Percentiles rank a stretch among this genome's conserved stretches.
phyloP scores from a whole-genome alignment of 495 filamentous ascomycete species.

The Penicillium samsonianum region DNA sequence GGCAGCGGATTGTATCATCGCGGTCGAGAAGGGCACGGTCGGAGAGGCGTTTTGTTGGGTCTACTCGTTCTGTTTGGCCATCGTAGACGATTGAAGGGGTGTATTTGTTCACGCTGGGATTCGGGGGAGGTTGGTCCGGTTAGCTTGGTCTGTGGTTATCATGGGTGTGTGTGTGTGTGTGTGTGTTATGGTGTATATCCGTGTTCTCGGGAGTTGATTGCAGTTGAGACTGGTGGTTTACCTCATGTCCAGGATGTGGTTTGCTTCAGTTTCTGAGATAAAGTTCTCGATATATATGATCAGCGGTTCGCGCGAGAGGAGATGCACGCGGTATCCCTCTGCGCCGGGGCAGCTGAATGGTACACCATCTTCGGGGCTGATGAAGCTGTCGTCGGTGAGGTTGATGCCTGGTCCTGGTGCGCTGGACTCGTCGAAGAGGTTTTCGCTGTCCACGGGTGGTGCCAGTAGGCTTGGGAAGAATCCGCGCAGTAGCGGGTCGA shows the following conservation, averaged over 20 bases:
- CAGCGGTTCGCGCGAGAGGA: conserved; percentile 53
- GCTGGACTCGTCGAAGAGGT: conserved; percentile 26
- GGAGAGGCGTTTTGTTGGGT: conserved; percentile 54
- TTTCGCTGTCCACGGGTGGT: conserved; percentile 14
- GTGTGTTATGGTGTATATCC: not conserved
- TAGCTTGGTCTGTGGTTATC: not conserved
- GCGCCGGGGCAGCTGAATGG: conserved; percentile 30
- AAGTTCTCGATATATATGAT: conserved; percentile 60
- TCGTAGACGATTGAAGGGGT: conserved; percentile 57
- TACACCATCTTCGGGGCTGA: conserved; percentile 35
- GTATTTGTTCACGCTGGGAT: conserved; percentile 49
- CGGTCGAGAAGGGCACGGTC: conserved; percentile 59
- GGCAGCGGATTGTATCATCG: conserved; percentile 63
- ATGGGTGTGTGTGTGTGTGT: too few species aligned
- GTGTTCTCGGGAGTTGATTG: not conserved
- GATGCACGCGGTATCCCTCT: conserved; percentile 38
- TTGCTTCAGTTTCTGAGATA: conserved; percentile 48
- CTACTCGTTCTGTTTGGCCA: conserved; percentile 42
- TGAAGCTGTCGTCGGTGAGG: conserved; percentile 37
- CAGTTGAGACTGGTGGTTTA: conserved; percentile 21
- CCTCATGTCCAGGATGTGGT: conserved; percentile 54
- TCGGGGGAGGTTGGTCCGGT: not conserved
- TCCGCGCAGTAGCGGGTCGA: conserved; percentile 25
- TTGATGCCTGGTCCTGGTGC: conserved; percentile 24
- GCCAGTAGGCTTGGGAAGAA: conserved; percentile 13